A percentile compares a stretch with the other conserved stretches of the same genome.
Evolutionary conservation across 352 stramenopile genomes (phyloP).

Genomic region (Plasmopara halstedii): DNA sequence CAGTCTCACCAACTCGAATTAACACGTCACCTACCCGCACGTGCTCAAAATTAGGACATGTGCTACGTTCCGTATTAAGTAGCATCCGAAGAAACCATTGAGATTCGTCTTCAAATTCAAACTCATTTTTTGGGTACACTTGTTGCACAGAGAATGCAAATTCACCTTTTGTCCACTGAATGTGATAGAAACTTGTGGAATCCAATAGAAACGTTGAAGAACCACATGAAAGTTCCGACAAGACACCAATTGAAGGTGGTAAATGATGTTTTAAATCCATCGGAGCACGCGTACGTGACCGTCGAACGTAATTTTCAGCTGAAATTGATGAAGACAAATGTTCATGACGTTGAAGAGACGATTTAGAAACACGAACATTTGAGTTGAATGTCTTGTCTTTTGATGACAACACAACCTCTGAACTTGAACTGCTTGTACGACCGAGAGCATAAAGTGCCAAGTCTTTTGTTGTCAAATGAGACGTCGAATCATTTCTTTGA

Average conservation of each 20-base stretch:
- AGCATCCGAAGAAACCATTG: constrained; percentile 65
- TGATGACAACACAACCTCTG: no score
- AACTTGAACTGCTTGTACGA: constrained; percentile 13
- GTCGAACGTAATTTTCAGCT: constrained; percentile 26
- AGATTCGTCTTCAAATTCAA: constrained; percentile 28
- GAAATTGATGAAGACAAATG: constrained; percentile 14
- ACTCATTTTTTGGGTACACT: constrained; percentile 46
- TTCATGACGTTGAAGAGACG: constrained; percentile 12
- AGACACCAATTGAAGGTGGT: constrained; percentile 48
- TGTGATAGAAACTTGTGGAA: constrained; percentile 44
- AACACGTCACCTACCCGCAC: constrained; percentile 59
- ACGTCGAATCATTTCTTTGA: constrained; percentile 3
- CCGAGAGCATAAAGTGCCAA: constrained; percentile 25
- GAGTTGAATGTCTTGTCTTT: no score
- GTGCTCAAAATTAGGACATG: constrained; percentile 52
- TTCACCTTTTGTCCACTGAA: constrained; percentile 52
- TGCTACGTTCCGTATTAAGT: constrained; percentile 64
- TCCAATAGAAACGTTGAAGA: constrained; percentile 54
- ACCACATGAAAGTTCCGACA: constrained; percentile 51
- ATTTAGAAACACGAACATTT: no score
- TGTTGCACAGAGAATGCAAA: constrained; percentile 72
- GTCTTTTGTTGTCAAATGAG: constrained; percentile 21
- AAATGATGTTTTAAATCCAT: constrained; percentile 49
- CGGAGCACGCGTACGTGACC: constrained; percentile 33
- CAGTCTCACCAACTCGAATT: constrained; percentile 45